Evolutionary conservation across 345 rosid species (phyloP).

Genomic region (sweet orange (Citrus sinensis)): DNA sequence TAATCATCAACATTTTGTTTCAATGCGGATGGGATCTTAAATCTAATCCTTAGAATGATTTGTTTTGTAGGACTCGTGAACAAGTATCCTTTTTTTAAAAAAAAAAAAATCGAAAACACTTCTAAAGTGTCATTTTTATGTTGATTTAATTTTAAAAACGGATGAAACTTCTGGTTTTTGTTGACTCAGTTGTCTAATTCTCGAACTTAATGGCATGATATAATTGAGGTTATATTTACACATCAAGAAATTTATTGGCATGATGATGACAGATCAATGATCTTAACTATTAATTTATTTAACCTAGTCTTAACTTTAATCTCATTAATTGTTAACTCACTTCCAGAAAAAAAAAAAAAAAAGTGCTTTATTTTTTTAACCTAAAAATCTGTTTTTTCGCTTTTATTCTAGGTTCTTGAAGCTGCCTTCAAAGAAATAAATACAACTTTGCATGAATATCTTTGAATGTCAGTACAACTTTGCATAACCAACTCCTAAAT

Average conservation of each 20-base stretch:
- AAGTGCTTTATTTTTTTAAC: not conserved
- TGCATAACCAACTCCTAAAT: not conserved
- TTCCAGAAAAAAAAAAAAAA: not conserved
- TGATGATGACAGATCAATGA: not conserved
- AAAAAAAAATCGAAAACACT: too few relatives aligned
- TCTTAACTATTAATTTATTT: not conserved
- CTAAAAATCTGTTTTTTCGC: not conserved
- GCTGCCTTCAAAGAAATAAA: not conserved
- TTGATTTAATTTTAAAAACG: too few relatives aligned
- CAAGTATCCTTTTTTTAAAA: too few relatives aligned
- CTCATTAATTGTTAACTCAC: not conserved
- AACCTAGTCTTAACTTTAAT: not conserved
- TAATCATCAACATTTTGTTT: too few relatives aligned
- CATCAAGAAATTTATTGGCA: not conserved
- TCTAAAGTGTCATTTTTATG: too few relatives aligned
- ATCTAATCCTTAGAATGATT: too few relatives aligned
- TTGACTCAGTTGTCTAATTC: too few relatives aligned
- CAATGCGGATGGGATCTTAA: too few relatives aligned
- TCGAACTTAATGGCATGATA: too few relatives aligned
- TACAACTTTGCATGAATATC: not conserved
- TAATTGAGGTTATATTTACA: too few relatives aligned
- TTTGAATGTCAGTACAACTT: not conserved
- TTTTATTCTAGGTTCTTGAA: not conserved
- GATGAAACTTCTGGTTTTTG: too few relatives aligned
- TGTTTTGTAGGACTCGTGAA: too few relatives aligned